Conservation (phyloP, 1,139 yeast genomes). For the Candida gigantensis region DNA sequence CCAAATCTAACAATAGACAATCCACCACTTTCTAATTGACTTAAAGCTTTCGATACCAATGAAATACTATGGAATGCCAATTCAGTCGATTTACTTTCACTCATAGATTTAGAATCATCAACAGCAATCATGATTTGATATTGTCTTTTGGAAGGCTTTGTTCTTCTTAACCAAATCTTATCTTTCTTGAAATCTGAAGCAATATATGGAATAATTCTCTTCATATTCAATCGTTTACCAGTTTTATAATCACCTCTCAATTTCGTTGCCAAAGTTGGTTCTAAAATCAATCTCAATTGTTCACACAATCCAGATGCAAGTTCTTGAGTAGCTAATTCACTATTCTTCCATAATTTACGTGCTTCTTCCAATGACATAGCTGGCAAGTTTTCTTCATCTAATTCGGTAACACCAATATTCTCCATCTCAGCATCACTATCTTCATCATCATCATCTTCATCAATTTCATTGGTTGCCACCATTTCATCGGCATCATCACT, state of each 20-base stretch:
- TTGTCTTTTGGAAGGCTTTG: conserved; percentile 95
- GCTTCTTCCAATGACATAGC: conserved; percentile 65
- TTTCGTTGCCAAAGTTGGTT: conserved; percentile 94
- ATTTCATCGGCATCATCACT: conserved; percentile 37
- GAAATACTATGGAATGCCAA: conserved; percentile 95
- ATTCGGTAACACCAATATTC: conserved; percentile 30
- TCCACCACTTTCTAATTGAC: conserved; percentile 94
- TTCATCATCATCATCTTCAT: conserved; percentile 18
- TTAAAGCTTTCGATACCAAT: conserved; percentile 87
- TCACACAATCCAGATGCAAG: conserved; percentile 87
- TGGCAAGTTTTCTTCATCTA: conserved; percentile 30
- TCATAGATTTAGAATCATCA: conserved; percentile 97
- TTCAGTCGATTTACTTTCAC: conserved; percentile 86
- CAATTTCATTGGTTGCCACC: conserved; percentile 20
- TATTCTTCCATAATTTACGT: conserved; percentile 74
- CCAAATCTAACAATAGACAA: conserved; percentile 91
- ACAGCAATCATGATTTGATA: conserved; percentile 97
- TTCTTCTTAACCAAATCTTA: conserved; percentile 96
- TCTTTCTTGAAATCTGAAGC: conserved; percentile 98
- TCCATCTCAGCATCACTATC: conserved; percentile 15
- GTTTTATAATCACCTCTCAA: conserved; percentile 94
- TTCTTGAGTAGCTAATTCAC: conserved; percentile 84
- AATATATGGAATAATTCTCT: conserved; percentile 94
- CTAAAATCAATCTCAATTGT: conserved; percentile 87
- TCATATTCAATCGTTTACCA: conserved; percentile 96